A percentile compares a stretch with the other conserved stretches of the same genome.
Conservation (phyloP, 2,329 filamentous ascomycete genomes). For the Elsinoe batatas region DNA sequence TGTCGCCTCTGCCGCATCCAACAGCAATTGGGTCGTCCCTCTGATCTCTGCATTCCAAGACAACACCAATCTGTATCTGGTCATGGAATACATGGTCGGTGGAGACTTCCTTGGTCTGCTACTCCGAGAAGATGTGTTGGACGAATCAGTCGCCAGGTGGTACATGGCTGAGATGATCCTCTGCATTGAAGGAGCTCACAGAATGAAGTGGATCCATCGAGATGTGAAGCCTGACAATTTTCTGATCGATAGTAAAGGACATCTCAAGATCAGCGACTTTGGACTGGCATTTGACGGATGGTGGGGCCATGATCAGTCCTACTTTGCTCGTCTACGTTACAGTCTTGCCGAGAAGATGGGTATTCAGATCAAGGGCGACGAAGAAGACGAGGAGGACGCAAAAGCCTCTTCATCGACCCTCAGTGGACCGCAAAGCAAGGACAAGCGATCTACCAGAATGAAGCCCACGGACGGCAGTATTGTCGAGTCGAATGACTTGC, state of each 20-base stretch:
- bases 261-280: slow-evolving; percentile 94
- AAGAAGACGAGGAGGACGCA: slow-evolving; percentile 53
- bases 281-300: slow-evolving; percentile 91
- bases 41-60: slow-evolving; percentile 87
- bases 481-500: slow-evolving; percentile 21
- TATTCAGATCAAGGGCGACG: slow-evolving; percentile 64
- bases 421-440: neutral
- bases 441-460: slow-evolving; percentile 18
- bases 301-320: slow-evolving; percentile 83
- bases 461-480: slow-evolving; percentile 17
- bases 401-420: neutral
- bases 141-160: slow-evolving; percentile 68
- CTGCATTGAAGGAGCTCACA: slow-evolving; percentile 85
- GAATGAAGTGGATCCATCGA: slow-evolving; percentile 81
- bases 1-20: slow-evolving; percentile 73
- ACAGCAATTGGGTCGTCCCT: slow-evolving; percentile 70
- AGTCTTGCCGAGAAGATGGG: slow-evolving; percentile 66
- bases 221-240: slow-evolving; percentile 98
- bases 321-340: slow-evolving; percentile 76
- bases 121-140: slow-evolving; percentile 73
- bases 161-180: slow-evolving; percentile 95
- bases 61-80: slow-evolving; percentile 69
- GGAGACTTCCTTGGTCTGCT: slow-evolving; percentile 86
- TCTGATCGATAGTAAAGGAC: slow-evolving; percentile 74
- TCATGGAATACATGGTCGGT: slow-evolving; percentile 98